These are phyloP conservation scores for Pelargonium exstipulatum DNA, from an alignment of 441 rosid species.

Conservation along the genomic window DNA sequence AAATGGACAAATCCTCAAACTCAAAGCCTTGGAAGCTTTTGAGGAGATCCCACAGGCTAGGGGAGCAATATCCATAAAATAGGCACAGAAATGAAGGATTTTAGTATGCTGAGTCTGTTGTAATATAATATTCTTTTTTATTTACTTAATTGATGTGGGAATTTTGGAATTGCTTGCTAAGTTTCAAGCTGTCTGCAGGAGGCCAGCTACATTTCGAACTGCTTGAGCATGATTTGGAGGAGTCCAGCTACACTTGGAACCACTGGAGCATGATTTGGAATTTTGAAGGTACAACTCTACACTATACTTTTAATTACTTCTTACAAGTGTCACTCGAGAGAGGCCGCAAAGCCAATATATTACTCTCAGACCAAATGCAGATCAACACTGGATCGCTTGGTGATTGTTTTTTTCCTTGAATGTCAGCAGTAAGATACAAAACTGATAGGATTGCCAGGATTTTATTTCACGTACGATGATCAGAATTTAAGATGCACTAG, in stretches of 20 bases:
- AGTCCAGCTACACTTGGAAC: neutral
- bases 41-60: neutral
- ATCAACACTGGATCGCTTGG: neutral
- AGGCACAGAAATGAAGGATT: neutral
- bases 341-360: neutral
- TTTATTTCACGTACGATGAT: slow-evolving; percentile 3
- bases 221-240: neutral
- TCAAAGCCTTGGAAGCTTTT: slow-evolving; percentile 6
- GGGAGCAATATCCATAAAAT: neutral
- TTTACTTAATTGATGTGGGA: neutral
- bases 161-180: neutral
- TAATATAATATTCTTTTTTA: neutral
- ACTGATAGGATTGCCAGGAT: slow-evolving; percentile 2
- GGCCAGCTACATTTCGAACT: neutral
- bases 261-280: neutral
- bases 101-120: neutral
- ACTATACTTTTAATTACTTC: neutral
- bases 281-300: neutral
- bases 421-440: neutral
- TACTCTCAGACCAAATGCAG: neutral
- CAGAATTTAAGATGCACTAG: neutral
- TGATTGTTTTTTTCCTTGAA: neutral
- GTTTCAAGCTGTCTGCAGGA: neutral
- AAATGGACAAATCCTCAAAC: slow-evolving; percentile 7
- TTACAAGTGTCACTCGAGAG: too few species aligned